Percentiles rank a stretch among this genome's conserved stretches.
Conservation (phyloP, 164 flowering plant species). For the Stephania cephalantha region DNA sequence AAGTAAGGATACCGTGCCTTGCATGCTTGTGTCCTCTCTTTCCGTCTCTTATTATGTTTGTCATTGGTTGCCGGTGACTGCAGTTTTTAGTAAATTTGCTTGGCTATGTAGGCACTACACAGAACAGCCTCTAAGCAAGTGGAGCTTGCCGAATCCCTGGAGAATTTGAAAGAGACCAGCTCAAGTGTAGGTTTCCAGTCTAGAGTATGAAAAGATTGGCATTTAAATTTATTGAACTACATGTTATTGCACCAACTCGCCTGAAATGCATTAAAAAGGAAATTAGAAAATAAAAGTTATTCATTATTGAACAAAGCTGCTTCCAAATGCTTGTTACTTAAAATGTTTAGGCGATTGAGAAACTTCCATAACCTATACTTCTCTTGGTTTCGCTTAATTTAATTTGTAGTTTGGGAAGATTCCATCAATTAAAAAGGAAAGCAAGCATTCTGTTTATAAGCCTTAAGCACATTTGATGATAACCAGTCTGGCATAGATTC, state of each 20-base stretch:
- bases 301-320: neutral
- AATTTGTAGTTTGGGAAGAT: neutral
- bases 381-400: neutral
- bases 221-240: neutral
- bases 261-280: neutral
- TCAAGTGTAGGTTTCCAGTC: constrained; percentile 35
- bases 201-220: neutral
- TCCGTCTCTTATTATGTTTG: neutral
- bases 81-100: neutral
- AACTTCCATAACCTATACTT: neutral
- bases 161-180: constrained; percentile 43
- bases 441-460: too few relatives aligned
- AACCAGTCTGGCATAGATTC: too few relatives aligned
- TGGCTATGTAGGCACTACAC: constrained; percentile 43
- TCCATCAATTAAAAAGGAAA: too few relatives aligned
- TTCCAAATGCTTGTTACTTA: neutral
- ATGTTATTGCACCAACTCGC: neutral
- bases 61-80: neutral
- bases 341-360: neutral
- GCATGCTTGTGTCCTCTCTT: neutral
- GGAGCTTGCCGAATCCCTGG: constrained; percentile 77
- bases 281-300: neutral
- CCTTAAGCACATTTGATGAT: too few relatives aligned
- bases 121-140: constrained; percentile 77
- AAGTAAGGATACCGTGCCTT: constrained; percentile 36